Percentiles rank a stretch among this genome's conserved stretches.
Evolutionary conservation across 257 asterid genomes (phyloP).

Genomic region (Coffea canephora): DNA sequence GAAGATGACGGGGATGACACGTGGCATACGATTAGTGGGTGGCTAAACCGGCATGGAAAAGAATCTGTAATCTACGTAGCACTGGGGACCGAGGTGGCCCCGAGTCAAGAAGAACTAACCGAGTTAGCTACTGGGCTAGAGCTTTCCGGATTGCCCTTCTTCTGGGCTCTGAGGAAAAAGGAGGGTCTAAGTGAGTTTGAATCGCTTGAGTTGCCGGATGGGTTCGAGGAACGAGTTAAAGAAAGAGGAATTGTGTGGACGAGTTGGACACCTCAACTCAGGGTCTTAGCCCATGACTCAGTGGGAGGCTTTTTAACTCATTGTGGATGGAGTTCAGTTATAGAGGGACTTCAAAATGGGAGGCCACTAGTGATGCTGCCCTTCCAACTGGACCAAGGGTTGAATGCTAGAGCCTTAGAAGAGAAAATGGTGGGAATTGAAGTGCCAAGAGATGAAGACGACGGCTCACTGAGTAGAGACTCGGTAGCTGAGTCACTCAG

Average conservation of each 20-base stretch:
- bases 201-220: not conserved
- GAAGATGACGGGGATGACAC: not conserved
- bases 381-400: slow-evolving; percentile 4
- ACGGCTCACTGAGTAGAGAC: slow-evolving; percentile 9
- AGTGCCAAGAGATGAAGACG: slow-evolving; percentile 9
- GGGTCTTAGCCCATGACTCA: slow-evolving; percentile 12
- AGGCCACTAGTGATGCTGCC: slow-evolving; percentile 11
- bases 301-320: slow-evolving; percentile 24
- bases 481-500: slow-evolving; percentile 21
- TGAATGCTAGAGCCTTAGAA: slow-evolving; percentile 16
- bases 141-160: slow-evolving; percentile 5
- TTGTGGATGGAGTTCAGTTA: slow-evolving; percentile 21
- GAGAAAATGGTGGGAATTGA: slow-evolving; percentile 10
- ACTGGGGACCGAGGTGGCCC: slow-evolving; percentile 7
- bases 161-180: slow-evolving; percentile 15
- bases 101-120: not conserved
- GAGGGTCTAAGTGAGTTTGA: not conserved
- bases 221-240: slow-evolving; percentile 17
- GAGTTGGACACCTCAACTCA: slow-evolving; percentile 21
- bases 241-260: slow-evolving; percentile 17
- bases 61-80: slow-evolving; percentile 20
- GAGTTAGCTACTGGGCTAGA: slow-evolving; percentile 12
- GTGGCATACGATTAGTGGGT: not conserved
- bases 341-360: slow-evolving; percentile 3
- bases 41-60: not conserved